A percentile compares a stretch with the other conserved stretches of the same genome.
Conservation (phyloP, 768 basidiomycete species). For the Leucosporidium creatinivorum region DNA sequence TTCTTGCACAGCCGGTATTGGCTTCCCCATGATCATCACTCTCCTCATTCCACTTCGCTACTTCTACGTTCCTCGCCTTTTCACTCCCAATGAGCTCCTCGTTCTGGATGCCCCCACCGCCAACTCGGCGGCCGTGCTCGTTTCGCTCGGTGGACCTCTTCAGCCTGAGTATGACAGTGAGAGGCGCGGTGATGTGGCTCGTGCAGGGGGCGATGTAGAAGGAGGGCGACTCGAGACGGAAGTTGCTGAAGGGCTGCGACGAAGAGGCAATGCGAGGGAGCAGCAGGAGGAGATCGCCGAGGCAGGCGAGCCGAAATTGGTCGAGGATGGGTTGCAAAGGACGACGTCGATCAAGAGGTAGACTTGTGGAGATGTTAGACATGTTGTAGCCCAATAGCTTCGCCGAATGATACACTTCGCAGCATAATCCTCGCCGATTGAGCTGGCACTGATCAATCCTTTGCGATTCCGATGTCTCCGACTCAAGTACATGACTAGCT, state of each 20-base stretch:
- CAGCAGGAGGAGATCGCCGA: not conserved
- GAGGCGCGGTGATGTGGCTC: not conserved
- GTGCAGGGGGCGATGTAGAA: not conserved
- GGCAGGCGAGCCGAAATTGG: not conserved
- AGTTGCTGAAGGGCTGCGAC: not conserved
- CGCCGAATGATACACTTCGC: no score
- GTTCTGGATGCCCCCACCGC: conserved; percentile 88
- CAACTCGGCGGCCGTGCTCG: conserved; percentile 37
- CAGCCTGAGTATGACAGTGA: conserved; percentile 15
- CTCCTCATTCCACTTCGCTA: conserved; percentile 70
- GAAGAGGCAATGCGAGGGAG: not conserved
- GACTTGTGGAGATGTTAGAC: not conserved
- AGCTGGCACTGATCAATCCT: not conserved
- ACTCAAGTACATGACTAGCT: no score
- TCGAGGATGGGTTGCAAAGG: not conserved
- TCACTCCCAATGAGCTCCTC: conserved; percentile 66
- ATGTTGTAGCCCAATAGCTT: no score
- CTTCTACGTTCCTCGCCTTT: conserved; percentile 59
- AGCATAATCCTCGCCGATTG: no score
- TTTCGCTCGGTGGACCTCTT: conserved; percentile 34
- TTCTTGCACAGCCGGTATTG: conserved; percentile 62
- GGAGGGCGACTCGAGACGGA: not conserved
- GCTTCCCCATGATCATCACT: conserved; percentile 82
- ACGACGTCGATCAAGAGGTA: not conserved
- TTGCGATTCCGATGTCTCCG: not conserved